Conservation (phyloP, 768 basidiomycete species). For the Lentinula detonsa region DNA sequence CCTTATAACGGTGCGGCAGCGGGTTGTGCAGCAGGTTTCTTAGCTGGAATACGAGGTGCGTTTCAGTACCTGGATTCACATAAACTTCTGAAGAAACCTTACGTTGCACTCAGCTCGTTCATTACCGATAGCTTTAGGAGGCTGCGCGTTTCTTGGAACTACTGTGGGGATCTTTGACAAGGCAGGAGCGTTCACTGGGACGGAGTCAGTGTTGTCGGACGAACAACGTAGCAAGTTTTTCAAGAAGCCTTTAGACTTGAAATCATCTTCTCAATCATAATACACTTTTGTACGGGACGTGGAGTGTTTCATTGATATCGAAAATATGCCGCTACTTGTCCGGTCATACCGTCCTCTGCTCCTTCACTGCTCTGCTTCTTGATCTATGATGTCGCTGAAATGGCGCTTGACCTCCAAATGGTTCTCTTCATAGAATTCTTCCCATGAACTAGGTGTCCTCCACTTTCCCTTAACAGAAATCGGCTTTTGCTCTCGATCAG, state of each 20-base stretch:
- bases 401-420: slow-evolving; percentile 28
- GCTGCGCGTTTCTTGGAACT: slow-evolving; percentile 74
- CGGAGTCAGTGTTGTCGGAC: slow-evolving; percentile 37
- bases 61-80: slow-evolving; percentile 10
- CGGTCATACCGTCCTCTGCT: not conserved
- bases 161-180: slow-evolving; percentile 80
- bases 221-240: slow-evolving; percentile 79
- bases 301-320: not conserved
- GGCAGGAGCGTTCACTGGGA: slow-evolving; percentile 57
- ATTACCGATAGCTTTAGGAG: slow-evolving; percentile 72
- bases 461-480: slow-evolving; percentile 8
- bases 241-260: slow-evolving; percentile 51
- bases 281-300: not conserved
- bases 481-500: not conserved
- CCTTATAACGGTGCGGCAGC: slow-evolving; percentile 78
- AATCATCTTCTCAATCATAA: slow-evolving; percentile 3
- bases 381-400: slow-evolving; percentile 27
- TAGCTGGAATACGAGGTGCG: slow-evolving; percentile 81
- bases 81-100: slow-evolving; percentile 8
- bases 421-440: slow-evolving; percentile 43
- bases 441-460: slow-evolving; percentile 28
- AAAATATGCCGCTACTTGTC: not conserved
- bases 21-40: slow-evolving; percentile 89
- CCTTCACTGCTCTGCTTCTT: not conserved
- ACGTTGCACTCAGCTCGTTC: slow-evolving; percentile 59